phyloP scores from a whole-genome alignment of 192 early-diverging fungal genomes.

The Mortierella antarctica region DNA sequence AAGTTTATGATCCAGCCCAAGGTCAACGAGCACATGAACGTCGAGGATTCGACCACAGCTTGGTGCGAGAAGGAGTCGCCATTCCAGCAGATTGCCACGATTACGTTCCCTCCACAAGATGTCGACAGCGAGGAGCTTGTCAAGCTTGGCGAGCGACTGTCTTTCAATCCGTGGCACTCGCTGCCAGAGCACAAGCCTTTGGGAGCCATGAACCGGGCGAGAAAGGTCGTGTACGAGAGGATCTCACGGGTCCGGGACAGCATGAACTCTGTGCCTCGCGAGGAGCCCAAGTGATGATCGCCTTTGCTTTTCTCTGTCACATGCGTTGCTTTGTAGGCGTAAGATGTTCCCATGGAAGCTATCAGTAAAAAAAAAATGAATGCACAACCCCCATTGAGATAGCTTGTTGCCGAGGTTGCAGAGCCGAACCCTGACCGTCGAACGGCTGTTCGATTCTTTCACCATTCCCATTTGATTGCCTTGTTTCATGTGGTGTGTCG shows the following conservation, averaged over 20 bases:
- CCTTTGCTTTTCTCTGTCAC: too few relatives aligned
- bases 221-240: constrained; percentile 45
- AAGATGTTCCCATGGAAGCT: too few relatives aligned
- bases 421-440: too few relatives aligned
- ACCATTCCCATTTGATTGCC: too few relatives aligned
- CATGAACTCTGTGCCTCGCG: constrained; percentile 25
- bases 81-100: constrained; percentile 26
- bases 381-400: too few relatives aligned
- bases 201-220: constrained; percentile 24
- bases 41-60: constrained; percentile 32
- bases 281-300: constrained; percentile 17
- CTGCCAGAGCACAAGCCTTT: constrained; percentile 25
- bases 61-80: constrained; percentile 35
- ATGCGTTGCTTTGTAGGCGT: too few relatives aligned
- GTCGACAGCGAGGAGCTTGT: constrained; percentile 4
- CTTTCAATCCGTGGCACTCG: constrained; percentile 47
- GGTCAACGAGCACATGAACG: constrained; percentile 16
- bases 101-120: constrained; percentile 38
- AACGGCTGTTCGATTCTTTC: too few relatives aligned
- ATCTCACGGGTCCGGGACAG: constrained; percentile 35
- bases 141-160: constrained; percentile 31
- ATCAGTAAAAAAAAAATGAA: too few relatives aligned
- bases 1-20: constrained; percentile 35
- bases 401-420: too few relatives aligned
- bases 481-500: too few relatives aligned